Base-by-base conservation (phyloP, 345 rosid genomes). In the Camelina sativa region DNA sequence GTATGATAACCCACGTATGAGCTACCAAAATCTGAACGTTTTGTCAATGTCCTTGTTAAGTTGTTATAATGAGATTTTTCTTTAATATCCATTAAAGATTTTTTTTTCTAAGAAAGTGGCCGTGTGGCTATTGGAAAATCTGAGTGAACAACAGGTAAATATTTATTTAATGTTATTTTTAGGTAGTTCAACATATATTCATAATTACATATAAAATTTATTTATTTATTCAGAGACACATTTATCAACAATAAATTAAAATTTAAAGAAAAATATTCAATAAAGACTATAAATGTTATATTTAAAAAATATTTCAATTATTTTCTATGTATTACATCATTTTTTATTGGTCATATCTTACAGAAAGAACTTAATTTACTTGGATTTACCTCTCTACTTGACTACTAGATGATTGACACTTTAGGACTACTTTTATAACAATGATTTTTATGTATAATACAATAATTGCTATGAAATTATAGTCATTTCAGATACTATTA, bases 61-160 rank as follows among this genome's bases (percentile, higher is more conserved):
- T 20, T 20, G n/a, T n/a, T n/a, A 16, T 65, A 5, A 5, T 11
- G 41, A 44, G 46, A 52, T 53, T 73, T 73, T 62, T 41, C n/a
- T 17, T 16, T 16, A 25, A 17, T 51, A 10, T 51, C 30, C 35
- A 19, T 17, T 16, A 20, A 6, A 56, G 8, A 34, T 12, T 17
- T 52, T n/a, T 23, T 53, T 34, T 2, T 34, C 13, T 15, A 43
- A 17, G 7, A 41, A 40, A 43, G 13, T 22, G 38, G 70, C 47
- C 35, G 38, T 63, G 32, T 63, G 57, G 64, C 64, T 43, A 35
- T 19, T 19, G 20, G 37, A 12, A 63, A 73, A 53, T 73, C 64
- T 44, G 71, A 73, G 56, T 32, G 64, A 64, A 32, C 56, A 40
- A 37, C 3, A 15, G 57, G 4, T 57, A 4, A 61, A 0, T 20